A percentile compares a stretch with the other conserved stretches of the same genome.
These are phyloP conservation scores for Aspergillus panamensis DNA, from an alignment of 495 filamentous ascomycete species.

Conservation along the genomic window DNA sequence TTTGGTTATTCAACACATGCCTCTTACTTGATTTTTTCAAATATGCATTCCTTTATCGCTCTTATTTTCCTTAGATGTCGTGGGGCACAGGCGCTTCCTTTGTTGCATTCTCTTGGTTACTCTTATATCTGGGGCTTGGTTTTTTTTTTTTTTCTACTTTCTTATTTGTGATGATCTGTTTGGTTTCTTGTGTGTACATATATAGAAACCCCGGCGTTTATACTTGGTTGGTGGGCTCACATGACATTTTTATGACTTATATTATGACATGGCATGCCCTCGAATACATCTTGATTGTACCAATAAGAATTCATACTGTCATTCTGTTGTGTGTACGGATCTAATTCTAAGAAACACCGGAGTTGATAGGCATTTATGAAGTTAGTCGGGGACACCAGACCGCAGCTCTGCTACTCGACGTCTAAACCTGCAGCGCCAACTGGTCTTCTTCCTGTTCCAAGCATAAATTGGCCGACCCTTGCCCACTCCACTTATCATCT, in stretches of 20 bases:
- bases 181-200: conserved; percentile 3
- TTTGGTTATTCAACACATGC: neutral
- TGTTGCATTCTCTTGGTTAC: neutral
- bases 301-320: neutral
- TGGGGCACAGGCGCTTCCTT: neutral
- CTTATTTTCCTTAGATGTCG: neutral
- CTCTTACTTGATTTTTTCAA: neutral
- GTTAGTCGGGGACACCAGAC: too few species aligned
- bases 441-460: too few species aligned
- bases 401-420: too few species aligned
- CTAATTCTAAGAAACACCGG: too few species aligned
- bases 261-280: conserved; percentile 5
- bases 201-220: conserved; percentile 10
- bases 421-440: too few species aligned
- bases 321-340: neutral
- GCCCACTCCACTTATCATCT: too few species aligned
- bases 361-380: too few species aligned
- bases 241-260: neutral
- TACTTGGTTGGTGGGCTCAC: conserved; percentile 1
- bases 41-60: neutral
- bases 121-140: neutral
- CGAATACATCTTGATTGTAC: neutral
- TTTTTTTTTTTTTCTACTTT: neutral
- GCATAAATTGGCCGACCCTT: too few species aligned
- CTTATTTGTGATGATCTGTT: too few species aligned